Evolutionary conservation across 2,329 filamentous ascomycete species (phyloP).

Genomic region (Microascus cirrosus): DNA sequence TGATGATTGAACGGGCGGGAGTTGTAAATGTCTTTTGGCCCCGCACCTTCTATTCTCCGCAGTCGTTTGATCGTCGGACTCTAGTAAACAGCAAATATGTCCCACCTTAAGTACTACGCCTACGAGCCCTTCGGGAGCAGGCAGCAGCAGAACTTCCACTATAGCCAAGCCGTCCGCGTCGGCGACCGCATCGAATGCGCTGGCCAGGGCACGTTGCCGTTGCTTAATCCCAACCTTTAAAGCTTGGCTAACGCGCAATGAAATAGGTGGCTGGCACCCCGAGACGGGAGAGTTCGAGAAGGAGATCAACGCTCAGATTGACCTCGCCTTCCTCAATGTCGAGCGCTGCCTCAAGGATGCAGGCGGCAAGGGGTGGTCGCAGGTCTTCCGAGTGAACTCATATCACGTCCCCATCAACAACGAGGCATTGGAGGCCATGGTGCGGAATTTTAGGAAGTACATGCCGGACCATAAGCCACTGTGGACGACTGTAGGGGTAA

Average conservation of each 20-base stretch:
- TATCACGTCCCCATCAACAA: conserved; percentile 31
- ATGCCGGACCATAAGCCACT: conserved; percentile 40
- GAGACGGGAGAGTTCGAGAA: conserved; percentile 13
- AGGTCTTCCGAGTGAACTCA: conserved; percentile 37
- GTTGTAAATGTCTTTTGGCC: too few relatives aligned
- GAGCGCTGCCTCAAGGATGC: conserved; percentile 37
- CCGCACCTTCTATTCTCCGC: too few relatives aligned
- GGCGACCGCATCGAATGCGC: conserved; percentile 33
- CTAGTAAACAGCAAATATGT: too few relatives aligned
- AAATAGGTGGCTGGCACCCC: conserved; percentile 20
- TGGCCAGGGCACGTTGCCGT: conserved; percentile 27
- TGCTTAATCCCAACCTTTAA: too few relatives aligned
- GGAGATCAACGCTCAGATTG: conserved; percentile 32
- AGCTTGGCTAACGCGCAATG: neutral
- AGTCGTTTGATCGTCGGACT: too few relatives aligned
- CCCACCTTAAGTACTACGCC: too few relatives aligned
- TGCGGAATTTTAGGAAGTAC: conserved; percentile 34
- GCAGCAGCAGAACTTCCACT: conserved; percentile 9
- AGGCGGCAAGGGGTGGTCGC: conserved; percentile 43
- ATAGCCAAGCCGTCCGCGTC: conserved; percentile 36
- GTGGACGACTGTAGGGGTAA: conserved; percentile 42
- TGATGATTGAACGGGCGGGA: too few relatives aligned
- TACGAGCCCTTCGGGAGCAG: too few relatives aligned
- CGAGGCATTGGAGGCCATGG: conserved; percentile 27
- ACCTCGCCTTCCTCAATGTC: conserved; percentile 45